Evolutionary conservation across 495 filamentous ascomycete genomes (phyloP), one percentile per base, ranked within the genome.

Genomic region (Penicillium silybi): DNA sequence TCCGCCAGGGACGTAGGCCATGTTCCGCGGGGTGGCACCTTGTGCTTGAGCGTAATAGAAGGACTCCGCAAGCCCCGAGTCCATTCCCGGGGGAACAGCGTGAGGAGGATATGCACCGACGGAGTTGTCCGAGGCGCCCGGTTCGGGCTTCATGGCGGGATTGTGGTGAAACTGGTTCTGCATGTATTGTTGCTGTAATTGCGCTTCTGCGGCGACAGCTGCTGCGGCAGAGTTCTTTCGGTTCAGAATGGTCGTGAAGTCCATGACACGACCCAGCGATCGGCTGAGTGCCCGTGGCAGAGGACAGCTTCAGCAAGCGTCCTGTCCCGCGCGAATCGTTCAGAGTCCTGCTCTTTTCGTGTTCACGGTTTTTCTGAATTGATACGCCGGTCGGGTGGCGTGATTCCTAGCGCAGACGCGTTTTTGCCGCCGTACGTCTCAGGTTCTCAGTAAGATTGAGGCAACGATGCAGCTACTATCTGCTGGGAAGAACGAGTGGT

Each of bases 191-290:
- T 83, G 77, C 49, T 71, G 68, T 41, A 79, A 65, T 57, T 78
- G 71, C 61, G 74, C 58, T 65, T 81, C 70, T 61, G 75, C 73
- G 50, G 77, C 76, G 48, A 79, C 75, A 46, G 63, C 63, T 50
- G 63, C 63, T 18, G 78, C 78, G 48, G 76, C 73, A 64, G 80
- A 77, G 56, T 75, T 78, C 71, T 85, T 86, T 52, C 78, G 75
- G 58, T 86, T 84, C 54, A 87, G 65, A 57, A 87, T 85, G 59
- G 81, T 83, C 59, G 82, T 83, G 72, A 87, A 84, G 67, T 87
- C 82, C 84, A 87, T 87, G 69, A 72, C 72, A 70, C 66, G 66
- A 67, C 68, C 58, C 71, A 63, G 61, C 65, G 54, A 57, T 48
- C 49, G 57, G 66, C 61, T 57, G 57, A 65, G 50, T 47, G 59